Evolutionary conservation across 2,329 filamentous ascomycete genomes (phyloP).

Genomic region (Cryphonectria carpinicola): DNA sequence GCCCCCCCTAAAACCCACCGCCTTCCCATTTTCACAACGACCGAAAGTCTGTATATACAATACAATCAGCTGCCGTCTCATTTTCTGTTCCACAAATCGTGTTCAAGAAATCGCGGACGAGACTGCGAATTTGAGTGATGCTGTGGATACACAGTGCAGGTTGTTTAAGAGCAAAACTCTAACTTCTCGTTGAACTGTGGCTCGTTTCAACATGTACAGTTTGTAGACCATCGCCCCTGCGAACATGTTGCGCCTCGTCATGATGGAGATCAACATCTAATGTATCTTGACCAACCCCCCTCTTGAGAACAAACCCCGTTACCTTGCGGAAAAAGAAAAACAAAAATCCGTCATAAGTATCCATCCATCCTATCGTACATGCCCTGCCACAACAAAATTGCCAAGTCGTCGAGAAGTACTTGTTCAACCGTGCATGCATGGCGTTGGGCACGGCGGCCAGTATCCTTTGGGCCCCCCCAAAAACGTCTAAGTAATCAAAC

Average conservation of each 20-base stretch:
- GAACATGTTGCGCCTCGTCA: neutral
- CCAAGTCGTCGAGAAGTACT: neutral
- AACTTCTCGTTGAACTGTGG: neutral
- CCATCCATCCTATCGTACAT: slow-evolving; percentile 6
- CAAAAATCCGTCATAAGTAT: neutral
- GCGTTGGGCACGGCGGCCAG: slow-evolving; percentile 12
- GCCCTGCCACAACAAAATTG: slow-evolving; percentile 11
- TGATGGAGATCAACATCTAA: slow-evolving; percentile 1
- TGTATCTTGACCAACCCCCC: neutral
- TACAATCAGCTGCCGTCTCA: neutral
- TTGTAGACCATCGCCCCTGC: neutral
- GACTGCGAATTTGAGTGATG: neutral
- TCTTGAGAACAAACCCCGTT: neutral
- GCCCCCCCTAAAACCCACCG: neutral
- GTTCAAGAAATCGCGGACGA: neutral
- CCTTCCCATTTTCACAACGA: neutral
- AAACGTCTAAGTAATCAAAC: slow-evolving; percentile 15
- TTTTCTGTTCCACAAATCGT: neutral
- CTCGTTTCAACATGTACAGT: neutral
- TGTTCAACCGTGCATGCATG: slow-evolving; percentile 14
- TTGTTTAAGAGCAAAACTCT: neutral
- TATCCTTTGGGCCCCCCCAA: neutral
- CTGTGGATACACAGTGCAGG: neutral
- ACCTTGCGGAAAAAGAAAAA: neutral
- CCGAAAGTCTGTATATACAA: neutral